Base-by-base conservation (phyloP, 345 rosid genomes). In the Sonneratia caseolaris region DNA sequence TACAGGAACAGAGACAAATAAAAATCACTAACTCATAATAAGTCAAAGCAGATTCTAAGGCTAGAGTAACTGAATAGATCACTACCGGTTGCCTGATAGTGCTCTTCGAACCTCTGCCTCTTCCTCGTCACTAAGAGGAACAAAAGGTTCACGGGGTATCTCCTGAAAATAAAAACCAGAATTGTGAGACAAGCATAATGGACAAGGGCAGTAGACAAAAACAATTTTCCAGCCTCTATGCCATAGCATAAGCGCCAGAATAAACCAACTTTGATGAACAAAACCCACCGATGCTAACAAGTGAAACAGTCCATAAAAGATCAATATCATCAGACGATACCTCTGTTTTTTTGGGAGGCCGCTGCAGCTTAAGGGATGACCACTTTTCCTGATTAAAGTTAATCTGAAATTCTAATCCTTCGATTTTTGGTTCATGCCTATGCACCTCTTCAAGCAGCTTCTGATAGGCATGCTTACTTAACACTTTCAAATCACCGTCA, bases 91-190 rank as follows among this genome's bases (percentile, higher is more conserved):
- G 72, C 83, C 73, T 51, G 87, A 78, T 70, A 92, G 79, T 40
- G 96, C 96, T 47, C 22, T 56, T 10, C 73, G 53, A 72, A 96
- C 87, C 79, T 79, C 88, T 4, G 79, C 79, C 76, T 84, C 85
- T 72, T 96, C 99, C 66, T 89, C 95, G 48, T 88, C 74, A 9
- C 90, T 82, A 57, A 96, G 89, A 71, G 93, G 93, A 72, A 81
- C 66, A 82, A 92, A 92, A 42, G 85, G 88, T 64, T 88, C 97
- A 3, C 1, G 71, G 70, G 91, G 91, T 77, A 80, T 78, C 78
- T 81, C 80, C 94, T 85, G 79, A 72, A 80, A 55, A 80, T 53
- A 68, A 75, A 47, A 76, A 47, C 3, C 51, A 47, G 49, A 24
- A 69, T 24, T 22, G 53, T 66, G 72, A 36, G 27, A 42, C 40